Base-by-base conservation (phyloP, 2,329 filamentous ascomycete species). In the Paecilomyces niveus region DNA sequence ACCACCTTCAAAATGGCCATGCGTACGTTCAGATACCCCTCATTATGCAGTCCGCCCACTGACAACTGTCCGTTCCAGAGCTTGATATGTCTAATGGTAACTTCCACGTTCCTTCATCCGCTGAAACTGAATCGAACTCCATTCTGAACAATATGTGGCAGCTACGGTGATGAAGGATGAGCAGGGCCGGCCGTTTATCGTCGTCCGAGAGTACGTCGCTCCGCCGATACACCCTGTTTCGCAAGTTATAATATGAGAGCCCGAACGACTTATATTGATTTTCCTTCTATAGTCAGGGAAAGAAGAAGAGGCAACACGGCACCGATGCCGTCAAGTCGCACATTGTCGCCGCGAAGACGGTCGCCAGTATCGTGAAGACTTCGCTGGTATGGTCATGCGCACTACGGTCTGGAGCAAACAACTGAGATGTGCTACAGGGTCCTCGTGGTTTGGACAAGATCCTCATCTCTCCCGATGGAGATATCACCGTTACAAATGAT, bases 401-500 rank as follows among this genome's bases (percentile, higher is more conserved):
- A 49, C 35, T n/a, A 21, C 6, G 32, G 53, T 49, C 10, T 39
- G 33, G n/a, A 57, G 56, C 24, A 15, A 6, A 26, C 10, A 33
- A 56, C 57, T 67, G 57, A 65, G 45, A 57, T 29, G 29, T 2
- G 22, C 60, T 59, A 24, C 64, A 84, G 83, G 94, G 94, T 55
- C 94, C 94, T 57, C 89, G 94, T 67, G 94, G 94, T 63, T 87
- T 99, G 72, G 94, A 99, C 82, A 99, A 99, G 82, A 99, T 99
- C 73, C 85, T 99, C 68, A 99, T 99, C 70, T 99, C 94, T 55
- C 90, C 94, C 62, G 94, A 99, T 74, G 94, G 94, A 75, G 94
- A 99, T 78, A 99, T 99, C 75, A 99, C 94, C 62, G 92, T 99
- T 62, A 99, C 94, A 67, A 99, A 99, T 80, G 94, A 99, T 79